Percentiles rank a stretch among this genome's conserved stretches.
phyloP scores from a whole-genome alignment of 345 rosid species.

The Raphanus raphanistrum region DNA sequence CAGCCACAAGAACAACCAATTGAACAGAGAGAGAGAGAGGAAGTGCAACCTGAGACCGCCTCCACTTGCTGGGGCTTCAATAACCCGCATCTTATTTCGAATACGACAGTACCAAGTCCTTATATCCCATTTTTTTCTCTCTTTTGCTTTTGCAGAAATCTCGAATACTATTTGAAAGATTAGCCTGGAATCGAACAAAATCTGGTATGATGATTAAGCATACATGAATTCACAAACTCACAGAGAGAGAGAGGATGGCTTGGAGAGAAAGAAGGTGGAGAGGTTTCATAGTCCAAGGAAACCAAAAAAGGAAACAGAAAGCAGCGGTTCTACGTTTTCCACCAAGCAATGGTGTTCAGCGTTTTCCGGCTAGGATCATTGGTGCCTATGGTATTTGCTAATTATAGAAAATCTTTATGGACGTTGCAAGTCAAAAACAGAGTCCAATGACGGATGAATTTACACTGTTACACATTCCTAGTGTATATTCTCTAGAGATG shows the following conservation, averaged over 20 bases:
- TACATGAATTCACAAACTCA: background rate
- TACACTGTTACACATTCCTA: background rate
- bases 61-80: conserved; percentile 77
- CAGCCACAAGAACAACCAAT: background rate
- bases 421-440: background rate
- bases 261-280: conserved; percentile 19
- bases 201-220: background rate
- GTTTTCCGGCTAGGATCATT: conserved; percentile 11
- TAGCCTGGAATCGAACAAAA: conserved; percentile 1
- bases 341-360: conserved; percentile 9
- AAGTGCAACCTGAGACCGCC: conserved; percentile 79
- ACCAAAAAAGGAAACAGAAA: conserved; percentile 12
- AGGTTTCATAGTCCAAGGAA: background rate
- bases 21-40: background rate
- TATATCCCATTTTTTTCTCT: conserved; percentile 30
- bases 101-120: conserved; percentile 29
- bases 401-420: conserved; percentile 9
- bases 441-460: background rate
- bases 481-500: background rate
- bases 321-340: conserved; percentile 11
- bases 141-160: background rate
- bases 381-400: conserved; percentile 10
- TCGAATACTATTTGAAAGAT: background rate
- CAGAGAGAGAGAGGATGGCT: background rate
- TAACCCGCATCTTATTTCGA: conserved; percentile 36